Evolutionary conservation across 164 flowering plant genomes (phyloP).

Genomic region (Vitis vinifera): ASM3070453v1 NC_081808.1:2773501-2774000

Average conservation of each 20-base stretch:
- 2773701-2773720: background rate
- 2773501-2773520: slow-evolving; percentile 79
- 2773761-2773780: too few species aligned
- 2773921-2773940: too few species aligned
- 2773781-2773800: too few species aligned
- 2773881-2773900: too few species aligned
- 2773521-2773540: slow-evolving; percentile 45
- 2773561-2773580: slow-evolving; percentile 38
- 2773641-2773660: slow-evolving; percentile 65
- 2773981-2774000: too few species aligned
- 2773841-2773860: too few species aligned
- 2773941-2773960: too few species aligned
- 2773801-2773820: too few species aligned
- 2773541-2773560: slow-evolving; percentile 65
- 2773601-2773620: slow-evolving; percentile 15
- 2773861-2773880: too few species aligned
- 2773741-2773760: slow-evolving; percentile 1
- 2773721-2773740: slow-evolving; percentile 3
- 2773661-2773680: slow-evolving; percentile 52
- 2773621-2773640: slow-evolving; percentile 64
- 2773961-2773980: too few species aligned
- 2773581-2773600: slow-evolving; percentile 18
- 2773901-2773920: too few species aligned
- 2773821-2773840: too few species aligned
- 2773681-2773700: slow-evolving; percentile 19